phyloP scores from a whole-genome alignment of 768 basidiomycete genomes.

The Trametes cinnabarina region DNA sequence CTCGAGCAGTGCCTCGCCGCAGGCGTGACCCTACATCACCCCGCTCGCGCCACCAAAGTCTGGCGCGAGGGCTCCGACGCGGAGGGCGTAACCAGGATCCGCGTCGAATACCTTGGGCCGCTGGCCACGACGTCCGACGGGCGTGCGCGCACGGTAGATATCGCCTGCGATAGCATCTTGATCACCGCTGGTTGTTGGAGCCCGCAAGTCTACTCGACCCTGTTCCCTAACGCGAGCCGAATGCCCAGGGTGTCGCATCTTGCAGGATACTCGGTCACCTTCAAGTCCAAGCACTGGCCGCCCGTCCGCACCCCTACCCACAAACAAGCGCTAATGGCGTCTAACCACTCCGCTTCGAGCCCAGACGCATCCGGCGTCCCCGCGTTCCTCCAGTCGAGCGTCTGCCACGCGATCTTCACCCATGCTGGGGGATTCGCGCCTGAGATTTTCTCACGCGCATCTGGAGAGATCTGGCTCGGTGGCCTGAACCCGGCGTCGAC shows the following conservation, averaged over 20 bases:
- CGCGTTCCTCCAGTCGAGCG: neutral
- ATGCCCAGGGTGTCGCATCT: constrained; percentile 30
- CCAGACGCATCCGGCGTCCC: constrained; percentile 4
- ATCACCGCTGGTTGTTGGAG: constrained; percentile 40
- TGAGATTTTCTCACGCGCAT: constrained; percentile 32
- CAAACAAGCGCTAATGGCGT: neutral
- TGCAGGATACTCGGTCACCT: constrained; percentile 30
- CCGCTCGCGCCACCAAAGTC: constrained; percentile 27
- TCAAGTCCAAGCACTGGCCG: constrained; percentile 28
- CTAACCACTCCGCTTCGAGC: neutral
- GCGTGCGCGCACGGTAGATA: constrained; percentile 10
- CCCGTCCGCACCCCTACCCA: neutral
- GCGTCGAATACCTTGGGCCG: constrained; percentile 22
- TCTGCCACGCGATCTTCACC: constrained; percentile 34
- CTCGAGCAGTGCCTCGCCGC: constrained; percentile 29
- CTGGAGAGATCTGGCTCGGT: constrained; percentile 34
- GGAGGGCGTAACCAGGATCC: constrained; percentile 12
- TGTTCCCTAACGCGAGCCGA: constrained; percentile 30
- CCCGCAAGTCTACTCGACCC: constrained; percentile 31
- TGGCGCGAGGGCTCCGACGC: constrained; percentile 9
- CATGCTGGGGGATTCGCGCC: constrained; percentile 30
- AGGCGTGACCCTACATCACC: constrained; percentile 31
- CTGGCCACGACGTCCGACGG: constrained; percentile 2
- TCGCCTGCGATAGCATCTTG: constrained; percentile 33
- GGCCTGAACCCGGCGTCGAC: constrained; percentile 29